Evolutionary conservation across 2,329 filamentous ascomycete species (phyloP).

Genomic region (Fusarium citri): DNA sequence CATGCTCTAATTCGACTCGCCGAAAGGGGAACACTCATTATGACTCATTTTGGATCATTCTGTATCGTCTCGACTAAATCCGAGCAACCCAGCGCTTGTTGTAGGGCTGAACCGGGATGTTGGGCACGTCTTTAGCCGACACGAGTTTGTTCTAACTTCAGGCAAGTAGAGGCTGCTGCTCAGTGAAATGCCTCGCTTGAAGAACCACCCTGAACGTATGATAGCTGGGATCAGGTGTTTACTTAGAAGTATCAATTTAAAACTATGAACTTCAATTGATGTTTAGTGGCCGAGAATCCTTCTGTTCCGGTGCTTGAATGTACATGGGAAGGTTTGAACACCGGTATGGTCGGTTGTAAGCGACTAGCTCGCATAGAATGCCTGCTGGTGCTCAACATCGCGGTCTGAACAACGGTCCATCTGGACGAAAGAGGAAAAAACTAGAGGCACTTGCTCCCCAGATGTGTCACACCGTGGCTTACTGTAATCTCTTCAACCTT

Average conservation of each 20-base stretch:
- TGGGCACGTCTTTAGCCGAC: not conserved
- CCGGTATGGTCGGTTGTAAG: not conserved
- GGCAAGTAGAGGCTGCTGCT: no score
- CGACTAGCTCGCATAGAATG: not conserved
- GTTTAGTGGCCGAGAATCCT: not conserved
- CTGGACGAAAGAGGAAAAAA: not conserved
- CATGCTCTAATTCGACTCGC: not conserved
- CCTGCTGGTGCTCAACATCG: not conserved
- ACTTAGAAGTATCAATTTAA: rapidly evolving
- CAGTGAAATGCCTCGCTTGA: not conserved
- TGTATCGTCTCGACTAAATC: not conserved
- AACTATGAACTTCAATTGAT: rapidly evolving
- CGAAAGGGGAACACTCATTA: not conserved
- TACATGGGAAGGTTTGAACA: rapidly evolving
- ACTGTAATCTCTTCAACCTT: not conserved
- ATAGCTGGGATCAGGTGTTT: not conserved
- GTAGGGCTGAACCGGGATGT: not conserved
- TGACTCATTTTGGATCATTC: constrained; percentile 12
- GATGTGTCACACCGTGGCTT: not conserved
- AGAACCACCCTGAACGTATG: not conserved
- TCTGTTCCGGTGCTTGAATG: not conserved
- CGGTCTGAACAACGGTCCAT: not conserved
- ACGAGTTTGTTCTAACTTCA: not conserved
- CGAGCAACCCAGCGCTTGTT: not conserved
- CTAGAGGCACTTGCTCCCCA: not conserved